Evolutionary conservation across 1,284 basidiomycete species (phyloP), one percentile per base, ranked within the genome.

Genomic region (Papiliotrema nemorosa): DNA sequence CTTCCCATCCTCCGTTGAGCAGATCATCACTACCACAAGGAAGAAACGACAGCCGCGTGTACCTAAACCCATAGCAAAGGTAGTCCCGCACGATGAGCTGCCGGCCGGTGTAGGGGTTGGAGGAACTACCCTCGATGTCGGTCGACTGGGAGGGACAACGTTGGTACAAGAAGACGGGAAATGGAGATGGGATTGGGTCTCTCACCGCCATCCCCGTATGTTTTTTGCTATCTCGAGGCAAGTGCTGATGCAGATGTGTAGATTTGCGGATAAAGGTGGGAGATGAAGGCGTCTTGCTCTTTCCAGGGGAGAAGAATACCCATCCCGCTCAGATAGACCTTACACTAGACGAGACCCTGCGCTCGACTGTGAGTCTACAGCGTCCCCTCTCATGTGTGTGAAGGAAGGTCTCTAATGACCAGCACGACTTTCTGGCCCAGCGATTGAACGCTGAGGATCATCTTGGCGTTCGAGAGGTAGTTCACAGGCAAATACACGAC

Each of bases 141-240:
- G 66, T n/a, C 49, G 52, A 36, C 18, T n/a, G 10, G 66, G 64
- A 22, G 56, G 52, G 3, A 59, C 51, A 3, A 48, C 49, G 26
- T 34, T 68, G 22, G 45, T 55, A 7, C 42, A 41, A 38, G 29
- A 33, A 5, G 44, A 40, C 16, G 58, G 57, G 12, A 46, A 44
- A 27, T 65, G 66, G 63, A 35, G 41, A 14, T 64, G 59, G 62
- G 42, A 16, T 5, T 63, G 59, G 66, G 49, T 44, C 3, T 29
- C 22, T 14, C 53, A 55, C 16, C 36, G 56, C 9, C 35, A 55
- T 40, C 37, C 37, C 16, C 13, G 47, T 48, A 16, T 9, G n/a
- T 25, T 18, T 6, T 22, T 10, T 22, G 20, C 41, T 7, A 20
- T 16, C 34, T 26, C 22, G 21, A 33, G 27, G 16, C 33, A 13